Base-by-base conservation (phyloP, 1,284 basidiomycete genomes). In the Filobasidium uniguttulatum region DNA sequence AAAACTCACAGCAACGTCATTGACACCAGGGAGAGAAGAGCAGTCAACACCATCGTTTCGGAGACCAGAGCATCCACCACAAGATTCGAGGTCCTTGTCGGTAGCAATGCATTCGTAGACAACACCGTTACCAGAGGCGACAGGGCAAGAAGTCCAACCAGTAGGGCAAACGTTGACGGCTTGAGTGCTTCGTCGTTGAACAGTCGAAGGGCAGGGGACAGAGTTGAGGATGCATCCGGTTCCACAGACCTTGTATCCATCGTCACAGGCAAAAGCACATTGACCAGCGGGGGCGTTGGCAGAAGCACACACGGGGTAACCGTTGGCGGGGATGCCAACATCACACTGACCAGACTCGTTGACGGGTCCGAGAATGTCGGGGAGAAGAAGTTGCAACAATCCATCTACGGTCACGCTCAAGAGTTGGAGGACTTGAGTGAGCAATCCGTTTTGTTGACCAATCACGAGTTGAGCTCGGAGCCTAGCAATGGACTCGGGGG, bases 11-110 rank as follows among this genome's bases (percentile, higher is more conserved):
- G 37, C 19, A 23, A 40, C 22, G 23, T 40, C 37, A 22, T 40
- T 20, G 22, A 75, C 77, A 56, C 79, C 75, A 35, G 69, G 57
- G 55, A 86, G 82, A 26, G 72, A 64, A 28, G 78, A 79, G 68
- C 83, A 87, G 65, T 86, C 81, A 59, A 76, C 69, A 26, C 84
- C 83, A 30, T 79, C 78, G 25, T 72, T 67, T 7, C 76, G 73
- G 5, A 75, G 66, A 40, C 15, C 37, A 20, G 37, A n/a, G 62
- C 83, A 87, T 34, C 84, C 85, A 60, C 83, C 83, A 65, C 84
- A 87, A 43, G 59, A 65, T 50, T 71, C 66, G 53, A 71, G 61
- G 44, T 71, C 67, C 23, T 61, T 61, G 17, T 53, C 45, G 35
- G 60, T 59, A 59, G 72, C 68, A 57, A 72, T 54, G 57, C 71